Percentiles rank a stretch among this genome's conserved stretches.
phyloP scores from a whole-genome alignment of 176 grass and related monocot genomes.

The Hsuehochloa calcarea region DNA sequence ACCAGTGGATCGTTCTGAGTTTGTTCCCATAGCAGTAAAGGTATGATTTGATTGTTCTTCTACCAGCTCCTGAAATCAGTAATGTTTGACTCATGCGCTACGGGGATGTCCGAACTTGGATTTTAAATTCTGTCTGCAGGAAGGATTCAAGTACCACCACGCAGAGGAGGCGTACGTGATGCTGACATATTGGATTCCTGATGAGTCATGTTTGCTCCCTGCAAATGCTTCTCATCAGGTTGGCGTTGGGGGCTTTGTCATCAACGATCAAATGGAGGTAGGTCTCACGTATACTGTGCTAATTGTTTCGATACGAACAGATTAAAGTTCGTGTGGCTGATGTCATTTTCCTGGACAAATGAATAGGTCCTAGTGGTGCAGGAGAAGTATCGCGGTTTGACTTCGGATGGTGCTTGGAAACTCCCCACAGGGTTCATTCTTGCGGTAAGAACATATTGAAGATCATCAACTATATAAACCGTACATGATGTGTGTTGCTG shows the following conservation, averaged over 20 bases:
- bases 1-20: conserved; percentile 62
- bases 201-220: conserved; percentile 81
- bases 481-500: neutral
- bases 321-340: neutral
- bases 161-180: conserved; percentile 91
- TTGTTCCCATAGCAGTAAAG: conserved; percentile 82
- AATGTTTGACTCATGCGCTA: neutral
- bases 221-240: conserved; percentile 97
- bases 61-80: neutral
- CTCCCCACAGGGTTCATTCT: conserved; percentile 93
- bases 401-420: conserved; percentile 60
- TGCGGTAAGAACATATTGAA: conserved; percentile 44
- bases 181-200: conserved; percentile 96
- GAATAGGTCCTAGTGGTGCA: conserved; percentile 82
- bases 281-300: neutral
- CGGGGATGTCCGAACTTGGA: neutral
- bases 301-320: neutral
- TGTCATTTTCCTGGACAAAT: neutral
- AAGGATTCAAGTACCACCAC: conserved; percentile 97
- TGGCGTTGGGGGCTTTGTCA: conserved; percentile 85
- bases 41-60: conserved; percentile 23
- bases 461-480: neutral
- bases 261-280: conserved; percentile 95
- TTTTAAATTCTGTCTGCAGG: conserved; percentile 32
- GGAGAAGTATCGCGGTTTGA: conserved; percentile 63